A percentile compares a stretch with the other conserved stretches of the same genome.
phyloP scores from a whole-genome alignment of 768 basidiomycete species.

The Trametes meyenii region DNA sequence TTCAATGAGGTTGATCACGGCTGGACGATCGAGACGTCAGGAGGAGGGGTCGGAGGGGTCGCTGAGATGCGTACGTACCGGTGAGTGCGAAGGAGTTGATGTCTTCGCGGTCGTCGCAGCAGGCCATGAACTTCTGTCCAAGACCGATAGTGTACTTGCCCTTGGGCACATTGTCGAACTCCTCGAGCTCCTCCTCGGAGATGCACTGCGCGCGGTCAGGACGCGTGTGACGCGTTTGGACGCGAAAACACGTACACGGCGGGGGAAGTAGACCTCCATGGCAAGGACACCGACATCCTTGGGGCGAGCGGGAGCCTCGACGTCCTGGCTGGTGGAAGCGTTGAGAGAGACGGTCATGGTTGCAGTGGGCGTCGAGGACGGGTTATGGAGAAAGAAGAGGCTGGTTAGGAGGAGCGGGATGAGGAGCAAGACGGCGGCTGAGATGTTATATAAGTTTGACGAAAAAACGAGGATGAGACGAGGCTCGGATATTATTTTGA shows the following conservation, averaged over 20 bases:
- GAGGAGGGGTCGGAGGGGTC: background rate
- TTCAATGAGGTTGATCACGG: slow-evolving; percentile 84
- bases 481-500: slow-evolving; percentile 31
- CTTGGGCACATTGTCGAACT: slow-evolving; percentile 88
- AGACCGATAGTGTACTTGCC: slow-evolving; percentile 99
- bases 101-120: slow-evolving; percentile 97
- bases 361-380: background rate
- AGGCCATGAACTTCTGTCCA: slow-evolving; percentile 98
- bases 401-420: slow-evolving; percentile 15
- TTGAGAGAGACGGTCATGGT: slow-evolving; percentile 35
- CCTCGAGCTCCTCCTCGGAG: slow-evolving; percentile 93
- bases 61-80: slow-evolving; percentile 53
- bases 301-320: slow-evolving; percentile 54
- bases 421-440: slow-evolving; percentile 12
- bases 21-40: slow-evolving; percentile 42
- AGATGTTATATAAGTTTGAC: slow-evolving; percentile 20
- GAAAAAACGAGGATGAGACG: slow-evolving; percentile 30
- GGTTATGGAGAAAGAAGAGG: slow-evolving; percentile 13
- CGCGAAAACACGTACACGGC: slow-evolving; percentile 43
- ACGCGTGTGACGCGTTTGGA: background rate
- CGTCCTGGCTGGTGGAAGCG: slow-evolving; percentile 28
- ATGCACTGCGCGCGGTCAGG: slow-evolving; percentile 67
- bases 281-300: slow-evolving; percentile 94
- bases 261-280: slow-evolving; percentile 94
- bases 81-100: slow-evolving; percentile 98